Evolutionary conservation across 1,139 yeast genomes (phyloP).

Genomic region (Yamadazyma aaseri): DNA sequence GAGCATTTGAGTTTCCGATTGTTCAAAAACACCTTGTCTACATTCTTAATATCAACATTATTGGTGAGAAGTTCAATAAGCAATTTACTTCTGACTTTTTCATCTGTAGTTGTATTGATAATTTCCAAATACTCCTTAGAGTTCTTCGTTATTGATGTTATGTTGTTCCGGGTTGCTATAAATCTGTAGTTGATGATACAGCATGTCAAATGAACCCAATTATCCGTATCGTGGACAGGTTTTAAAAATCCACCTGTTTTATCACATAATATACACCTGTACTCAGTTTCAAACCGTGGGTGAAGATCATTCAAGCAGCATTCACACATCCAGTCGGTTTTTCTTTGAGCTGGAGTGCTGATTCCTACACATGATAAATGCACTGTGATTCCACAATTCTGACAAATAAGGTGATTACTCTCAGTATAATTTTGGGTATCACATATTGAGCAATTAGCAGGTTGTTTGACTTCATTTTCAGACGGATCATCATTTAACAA

Average conservation of each 20-base stretch:
- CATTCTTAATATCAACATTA: constrained; percentile 27
- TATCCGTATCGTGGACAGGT: constrained; percentile 58
- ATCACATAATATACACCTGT: constrained; percentile 68
- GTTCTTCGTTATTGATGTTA: not conserved
- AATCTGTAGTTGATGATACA: constrained; percentile 49
- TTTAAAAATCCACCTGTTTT: constrained; percentile 67
- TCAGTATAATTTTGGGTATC: constrained; percentile 20
- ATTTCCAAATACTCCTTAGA: constrained; percentile 4
- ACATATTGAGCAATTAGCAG: constrained; percentile 57
- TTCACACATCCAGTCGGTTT: constrained; percentile 75
- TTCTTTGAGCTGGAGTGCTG: constrained; percentile 29
- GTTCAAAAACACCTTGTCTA: constrained; percentile 27
- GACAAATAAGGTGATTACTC: constrained; percentile 48
- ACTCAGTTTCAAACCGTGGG: constrained; percentile 57
- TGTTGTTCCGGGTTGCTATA: constrained; percentile 20
- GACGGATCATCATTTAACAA: not conserved
- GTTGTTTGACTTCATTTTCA: constrained; percentile 21
- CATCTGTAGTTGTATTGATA: constrained; percentile 4
- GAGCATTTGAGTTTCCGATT: constrained; percentile 21
- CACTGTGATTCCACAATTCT: constrained; percentile 67
- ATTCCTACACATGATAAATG: constrained; percentile 72
- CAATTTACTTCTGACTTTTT: constrained; percentile 6
- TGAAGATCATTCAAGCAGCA: constrained; percentile 70
- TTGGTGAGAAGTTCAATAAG: constrained; percentile 19
- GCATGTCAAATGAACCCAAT: constrained; percentile 84